Conservation (phyloP, 495 filamentous ascomycete species). For the Penicillium pancosmium region DNA sequence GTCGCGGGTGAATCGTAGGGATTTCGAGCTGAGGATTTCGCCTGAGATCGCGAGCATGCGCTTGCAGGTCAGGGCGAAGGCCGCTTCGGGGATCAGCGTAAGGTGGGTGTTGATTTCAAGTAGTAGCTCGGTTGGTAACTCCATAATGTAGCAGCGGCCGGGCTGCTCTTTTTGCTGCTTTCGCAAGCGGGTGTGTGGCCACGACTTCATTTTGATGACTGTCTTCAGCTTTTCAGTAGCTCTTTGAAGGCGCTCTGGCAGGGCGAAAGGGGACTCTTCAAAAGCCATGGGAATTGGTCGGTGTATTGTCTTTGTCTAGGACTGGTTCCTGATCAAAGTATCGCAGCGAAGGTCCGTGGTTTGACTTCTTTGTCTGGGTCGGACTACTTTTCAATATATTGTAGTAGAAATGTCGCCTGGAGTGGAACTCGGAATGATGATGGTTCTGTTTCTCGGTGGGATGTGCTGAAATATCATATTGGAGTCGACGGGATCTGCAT, state of each 20-base stretch:
- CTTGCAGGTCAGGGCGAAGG: conserved; percentile 48
- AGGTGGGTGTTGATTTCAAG: conserved; percentile 47
- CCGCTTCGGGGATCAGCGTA: conserved; percentile 41
- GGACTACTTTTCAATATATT: conserved; percentile 9
- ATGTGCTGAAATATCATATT: conserved; percentile 22
- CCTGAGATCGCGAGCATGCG: conserved; percentile 44
- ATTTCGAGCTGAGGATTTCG: conserved; percentile 37
- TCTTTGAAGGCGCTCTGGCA: conserved; percentile 37
- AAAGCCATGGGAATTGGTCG: conserved; percentile 21
- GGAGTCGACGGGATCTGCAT: conserved; percentile 15
- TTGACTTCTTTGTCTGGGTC: conserved; percentile 4
- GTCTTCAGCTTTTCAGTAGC: conserved; percentile 38
- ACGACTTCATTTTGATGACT: conserved; percentile 38
- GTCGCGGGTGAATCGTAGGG: conserved; percentile 46
- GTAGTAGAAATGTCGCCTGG: conserved; percentile 20
- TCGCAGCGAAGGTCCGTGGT: too few species aligned
- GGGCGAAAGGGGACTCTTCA: conserved; percentile 21
- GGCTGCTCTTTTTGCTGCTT: conserved; percentile 21
- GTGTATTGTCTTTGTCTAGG: conserved; percentile 10
- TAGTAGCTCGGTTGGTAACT: conserved; percentile 48
- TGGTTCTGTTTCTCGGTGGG: conserved; percentile 4
- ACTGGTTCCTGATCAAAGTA: neutral
- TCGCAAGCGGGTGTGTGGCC: conserved; percentile 23
- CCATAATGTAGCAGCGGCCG: conserved; percentile 40
- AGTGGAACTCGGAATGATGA: conserved; percentile 2